Percentiles rank a stretch among this genome's conserved stretches.
Conservation (phyloP, 345 rosid genomes). For the Lumnitzera racemosa region DNA sequence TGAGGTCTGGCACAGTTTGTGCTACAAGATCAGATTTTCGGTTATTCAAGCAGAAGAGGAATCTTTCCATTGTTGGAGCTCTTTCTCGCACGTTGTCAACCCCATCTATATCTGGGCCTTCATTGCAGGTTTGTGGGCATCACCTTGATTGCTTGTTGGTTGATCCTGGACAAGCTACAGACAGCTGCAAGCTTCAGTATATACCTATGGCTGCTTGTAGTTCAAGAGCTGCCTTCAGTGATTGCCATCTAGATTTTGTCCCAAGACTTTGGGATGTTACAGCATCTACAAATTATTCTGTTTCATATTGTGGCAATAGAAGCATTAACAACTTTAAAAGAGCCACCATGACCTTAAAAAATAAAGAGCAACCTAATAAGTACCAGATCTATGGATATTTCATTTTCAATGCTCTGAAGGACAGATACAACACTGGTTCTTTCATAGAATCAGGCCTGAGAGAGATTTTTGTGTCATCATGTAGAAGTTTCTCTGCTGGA, state of each 20-base stretch:
- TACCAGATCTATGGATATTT: constrained; percentile 43
- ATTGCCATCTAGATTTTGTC: constrained; percentile 23
- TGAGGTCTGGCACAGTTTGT: constrained; percentile 36
- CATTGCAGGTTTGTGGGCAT: constrained; percentile 83
- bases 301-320: constrained; percentile 22
- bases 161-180: constrained; percentile 24
- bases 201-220: constrained; percentile 50
- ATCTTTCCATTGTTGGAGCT: constrained; percentile 72
- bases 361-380: constrained; percentile 28
- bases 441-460: constrained; percentile 33
- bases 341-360: constrained; percentile 58
- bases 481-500: constrained; percentile 43
- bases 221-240: constrained; percentile 32
- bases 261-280: constrained; percentile 24
- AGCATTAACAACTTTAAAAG: constrained; percentile 27
- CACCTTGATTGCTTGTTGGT: constrained; percentile 60
- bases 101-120: constrained; percentile 87
- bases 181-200: constrained; percentile 17
- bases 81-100: constrained; percentile 68
- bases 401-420: constrained; percentile 41
- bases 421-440: constrained; percentile 29
- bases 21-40: constrained; percentile 52
- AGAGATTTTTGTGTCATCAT: constrained; percentile 44
- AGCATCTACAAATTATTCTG: constrained; percentile 12
- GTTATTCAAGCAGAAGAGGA: constrained; percentile 46